A percentile compares a stretch with the other conserved stretches of the same genome.
phyloP scores from a whole-genome alignment of 192 early-diverging fungal genomes.

The Physocladia obscura region DNA sequence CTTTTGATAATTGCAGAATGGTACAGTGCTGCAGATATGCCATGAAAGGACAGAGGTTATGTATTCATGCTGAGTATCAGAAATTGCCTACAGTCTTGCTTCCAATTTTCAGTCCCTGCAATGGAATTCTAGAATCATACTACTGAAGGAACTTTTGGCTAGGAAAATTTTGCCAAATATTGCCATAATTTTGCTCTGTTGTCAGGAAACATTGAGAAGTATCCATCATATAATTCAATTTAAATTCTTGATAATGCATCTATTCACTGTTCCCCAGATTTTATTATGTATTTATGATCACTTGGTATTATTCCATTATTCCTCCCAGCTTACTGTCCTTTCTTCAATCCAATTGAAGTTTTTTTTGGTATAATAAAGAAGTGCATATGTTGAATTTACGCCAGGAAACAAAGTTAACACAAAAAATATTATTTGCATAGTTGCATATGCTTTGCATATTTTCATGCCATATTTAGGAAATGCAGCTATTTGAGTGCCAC shows the following conservation, averaged over 20 bases:
- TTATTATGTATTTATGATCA: not conserved
- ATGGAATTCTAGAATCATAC: conserved; percentile 11
- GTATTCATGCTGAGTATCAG: conserved; percentile 2
- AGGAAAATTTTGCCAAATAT: not conserved
- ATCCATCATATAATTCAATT: conserved; percentile 16
- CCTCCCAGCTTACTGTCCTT: conserved; percentile 31
- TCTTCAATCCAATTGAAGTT: conserved; percentile 1
- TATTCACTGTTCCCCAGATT: conserved; percentile 4
- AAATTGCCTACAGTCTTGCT: not conserved
- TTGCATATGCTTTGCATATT: not conserved
- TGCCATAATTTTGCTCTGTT: conserved; percentile 2
- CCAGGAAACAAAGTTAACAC: not conserved
- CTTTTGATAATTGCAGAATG: too few species aligned
- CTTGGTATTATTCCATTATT: conserved; percentile 20
- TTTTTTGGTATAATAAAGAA: not conserved
- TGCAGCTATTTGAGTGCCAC: too few species aligned
- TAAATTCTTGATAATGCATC: conserved; percentile 31
- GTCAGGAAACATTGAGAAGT: not conserved
- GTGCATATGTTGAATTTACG: not conserved
- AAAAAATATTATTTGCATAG: not conserved
- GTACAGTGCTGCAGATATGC: conserved; percentile 8
- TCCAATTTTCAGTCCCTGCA: not conserved
- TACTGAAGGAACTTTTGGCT: conserved; percentile 17
- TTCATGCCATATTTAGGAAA: too few species aligned
- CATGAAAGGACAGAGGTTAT: conserved; percentile 18